Evolutionary conservation across 495 filamentous ascomycete species (phyloP), one percentile per base, ranked within the genome.

Genomic region (Podospora australis): DNA sequence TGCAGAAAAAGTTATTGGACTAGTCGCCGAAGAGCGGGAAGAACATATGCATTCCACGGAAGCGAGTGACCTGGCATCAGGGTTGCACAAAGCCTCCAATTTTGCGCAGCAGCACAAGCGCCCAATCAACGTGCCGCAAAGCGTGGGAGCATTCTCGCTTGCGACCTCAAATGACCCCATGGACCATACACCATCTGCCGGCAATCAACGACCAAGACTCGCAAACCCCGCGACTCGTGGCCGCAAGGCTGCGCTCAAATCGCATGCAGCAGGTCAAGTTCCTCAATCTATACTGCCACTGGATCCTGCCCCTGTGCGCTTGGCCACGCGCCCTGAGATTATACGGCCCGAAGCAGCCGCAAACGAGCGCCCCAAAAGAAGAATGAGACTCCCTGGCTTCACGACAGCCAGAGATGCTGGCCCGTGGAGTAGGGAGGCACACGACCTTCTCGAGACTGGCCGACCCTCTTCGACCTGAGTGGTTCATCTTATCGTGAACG

Each of bases 361-460:
- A 13, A 23, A 52, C 36, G 46, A 57, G 29, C 56, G 58, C 30
- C 56, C 59, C 21, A 66, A 49, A 41, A 46, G 46, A 22, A 54
- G 40, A 30, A 65, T 66, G 55, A 51, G 17, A 35, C 58, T 64
- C 46, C 62, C 65, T 13, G 69, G 66, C n/a, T 75, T 74, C 29
- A 41, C 49, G 10, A 65, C 59, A 51, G 65, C 60, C 17, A 68
- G 57, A 39, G 66, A 60, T 16, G 70, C 68, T 5, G 76, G 74
- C 1, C 69, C 74, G 1, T 78, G 76, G 74, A 78, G 76, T 51
- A 68, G 67, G 40, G 73, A 79, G 47, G 71, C 74, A 7, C 55
- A 70, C 48, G 75, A 79, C 48, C 53, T 79, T 14, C 64, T 78
- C 48, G 73, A 70, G 32, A 64, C 57, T 17, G 68, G 65, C 8